Evolutionary conservation across 2,329 filamentous ascomycete species (phyloP).

Genomic region (Pseudogymnoascus sp.): DNA sequence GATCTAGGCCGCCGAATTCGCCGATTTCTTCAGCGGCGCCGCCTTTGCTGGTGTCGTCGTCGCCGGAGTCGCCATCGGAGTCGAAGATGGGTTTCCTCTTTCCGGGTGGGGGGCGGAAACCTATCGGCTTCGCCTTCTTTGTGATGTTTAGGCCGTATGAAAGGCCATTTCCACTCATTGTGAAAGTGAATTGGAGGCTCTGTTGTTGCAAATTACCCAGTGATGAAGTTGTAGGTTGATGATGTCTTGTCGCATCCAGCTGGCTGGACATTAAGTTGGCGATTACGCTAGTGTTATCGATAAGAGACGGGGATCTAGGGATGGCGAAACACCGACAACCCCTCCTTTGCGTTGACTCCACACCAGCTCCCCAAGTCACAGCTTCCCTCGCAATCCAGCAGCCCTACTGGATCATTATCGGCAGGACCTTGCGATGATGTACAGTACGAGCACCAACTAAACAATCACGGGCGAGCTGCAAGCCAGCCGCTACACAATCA

Average conservation of each 20-base stretch:
- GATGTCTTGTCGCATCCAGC: not conserved
- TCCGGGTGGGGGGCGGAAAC: conserved; percentile 38
- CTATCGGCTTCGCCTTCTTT: conserved; percentile 43
- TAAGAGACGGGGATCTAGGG: not conserved
- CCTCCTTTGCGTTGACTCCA: not conserved
- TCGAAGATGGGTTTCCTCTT: conserved; percentile 51
- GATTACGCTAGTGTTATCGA: conserved; percentile 9
- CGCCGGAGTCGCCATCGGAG: conserved; percentile 48
- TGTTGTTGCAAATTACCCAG: not conserved
- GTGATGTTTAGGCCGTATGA: conserved; percentile 51
- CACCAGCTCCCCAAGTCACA: not conserved
- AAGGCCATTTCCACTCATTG: conserved; percentile 31
- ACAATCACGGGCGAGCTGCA: conserved; percentile 3
- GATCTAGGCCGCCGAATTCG: conserved; percentile 45
- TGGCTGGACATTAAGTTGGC: not conserved
- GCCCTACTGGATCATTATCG: not conserved
- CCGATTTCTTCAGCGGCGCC: conserved; percentile 46
- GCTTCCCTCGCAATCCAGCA: not conserved
- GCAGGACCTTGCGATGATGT: conserved; percentile 1
- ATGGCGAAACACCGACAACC: not conserved
- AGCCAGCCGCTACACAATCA: not conserved
- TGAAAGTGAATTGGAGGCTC: conserved; percentile 7
- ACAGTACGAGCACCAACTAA: not conserved
- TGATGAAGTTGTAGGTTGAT: not conserved
- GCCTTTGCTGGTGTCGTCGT: conserved; percentile 32